A percentile compares a stretch with the other conserved stretches of the same genome.
Evolutionary conservation across 441 rosid genomes (phyloP).

Genomic region (Hypseocharis bilobata): DNA sequence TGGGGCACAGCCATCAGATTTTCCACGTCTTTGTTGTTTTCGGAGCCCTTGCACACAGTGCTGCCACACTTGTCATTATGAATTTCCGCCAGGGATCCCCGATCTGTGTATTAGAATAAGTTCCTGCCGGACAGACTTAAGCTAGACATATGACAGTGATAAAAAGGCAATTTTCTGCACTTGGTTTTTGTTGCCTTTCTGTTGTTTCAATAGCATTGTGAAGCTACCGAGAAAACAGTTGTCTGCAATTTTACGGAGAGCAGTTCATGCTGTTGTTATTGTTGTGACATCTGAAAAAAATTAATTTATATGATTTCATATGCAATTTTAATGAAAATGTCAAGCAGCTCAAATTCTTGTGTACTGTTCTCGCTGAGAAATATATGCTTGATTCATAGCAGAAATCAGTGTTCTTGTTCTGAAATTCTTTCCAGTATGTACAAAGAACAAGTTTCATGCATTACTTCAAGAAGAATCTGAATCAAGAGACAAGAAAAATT

Average conservation of each 20-base stretch:
- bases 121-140: background rate
- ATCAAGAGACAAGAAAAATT: conserved; percentile 6
- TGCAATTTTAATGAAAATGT: background rate
- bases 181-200: background rate
- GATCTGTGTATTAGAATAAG: conserved; percentile 24
- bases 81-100: conserved; percentile 54
- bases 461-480: background rate
- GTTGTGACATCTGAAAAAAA: background rate
- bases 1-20: conserved; percentile 84
- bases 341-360: background rate
- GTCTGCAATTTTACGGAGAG: background rate
- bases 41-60: conserved; percentile 66
- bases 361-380: too few relatives aligned
- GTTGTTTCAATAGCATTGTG: background rate
- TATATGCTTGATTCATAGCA: too few relatives aligned
- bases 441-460: conserved; percentile 19
- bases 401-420: too few relatives aligned
- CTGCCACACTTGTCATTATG: conserved; percentile 52
- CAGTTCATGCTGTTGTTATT: background rate
- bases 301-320: background rate
- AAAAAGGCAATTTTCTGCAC: background rate
- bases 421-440: too few relatives aligned
- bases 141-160: background rate
- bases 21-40: conserved; percentile 76
- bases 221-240: background rate